Evolutionary conservation across 179 eudicot genomes (phyloP), one percentile per base, ranked within the genome.

Genomic region (Vitellaria paradoxa): DNA sequence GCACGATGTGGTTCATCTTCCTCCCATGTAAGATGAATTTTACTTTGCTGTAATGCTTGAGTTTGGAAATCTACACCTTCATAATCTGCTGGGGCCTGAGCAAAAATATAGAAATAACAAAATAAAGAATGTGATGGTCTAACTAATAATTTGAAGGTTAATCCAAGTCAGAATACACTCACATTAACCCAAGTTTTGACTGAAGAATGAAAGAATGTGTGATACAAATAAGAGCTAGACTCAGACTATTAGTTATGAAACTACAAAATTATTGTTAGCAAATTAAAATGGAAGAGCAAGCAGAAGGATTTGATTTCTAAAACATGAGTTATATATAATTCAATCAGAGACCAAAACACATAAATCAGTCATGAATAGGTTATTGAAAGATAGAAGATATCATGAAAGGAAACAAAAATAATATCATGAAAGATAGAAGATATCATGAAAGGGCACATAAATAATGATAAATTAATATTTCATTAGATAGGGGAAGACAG

Each of bases 1-100:
- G 68, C 76, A 47, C 98, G 93, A 68, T 92, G 94, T 62, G 98
- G 99, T 74, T 93, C 98, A 85, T 93, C 96, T 45, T 92, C 96
- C 85, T 96, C 99, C 99, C 99, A 93, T n/a, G 97, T 90, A 73
- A 91, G 91, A 30, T 77, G 70, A 69, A 89, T 77, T 65, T 91
- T 88, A 81, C 93, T 96, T 23, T 86, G 93, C 83, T 93, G 98
- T 87, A 96, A 74, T 64, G 96, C 97, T 49, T 86, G 85, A 45
- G 97, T 96, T 0, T 88, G 88, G 79, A 93, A 93, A 86, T 96
- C 91, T 72, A 89, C 68, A 75, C 94, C 97, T 82, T 96, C 96
- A 45, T 92, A 96, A 67, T 77, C 83, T 61, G 89, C 71, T 68
- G 98, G 97, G 50, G 85, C 91, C 98, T 96, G 76, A 50, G 61